Conservation (phyloP, 2,329 filamentous ascomycete species). For the Coniella lustricola region DNA sequence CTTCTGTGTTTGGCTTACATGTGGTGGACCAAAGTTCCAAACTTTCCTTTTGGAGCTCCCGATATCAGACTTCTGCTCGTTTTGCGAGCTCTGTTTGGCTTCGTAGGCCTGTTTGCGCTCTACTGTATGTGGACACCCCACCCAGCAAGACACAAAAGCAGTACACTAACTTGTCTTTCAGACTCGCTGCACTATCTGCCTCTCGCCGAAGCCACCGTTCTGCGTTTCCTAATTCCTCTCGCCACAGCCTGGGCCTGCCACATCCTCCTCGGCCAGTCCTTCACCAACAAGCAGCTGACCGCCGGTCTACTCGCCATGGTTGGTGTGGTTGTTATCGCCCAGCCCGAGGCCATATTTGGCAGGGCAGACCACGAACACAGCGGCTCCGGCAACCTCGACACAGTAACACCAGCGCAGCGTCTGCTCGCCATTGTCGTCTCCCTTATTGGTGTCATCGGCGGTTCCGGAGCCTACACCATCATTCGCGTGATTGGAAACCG, state of each 20-base stretch:
- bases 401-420: slow-evolving; percentile 51
- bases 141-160: no score
- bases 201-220: slow-evolving; percentile 70
- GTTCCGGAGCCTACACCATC: slow-evolving; percentile 62
- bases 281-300: slow-evolving; percentile 62
- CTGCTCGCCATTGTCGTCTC: slow-evolving; percentile 58
- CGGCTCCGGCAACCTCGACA: slow-evolving; percentile 22
- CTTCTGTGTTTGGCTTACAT: slow-evolving; percentile 10
- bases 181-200: slow-evolving; percentile 57
- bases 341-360: slow-evolving; percentile 53
- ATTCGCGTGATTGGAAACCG: slow-evolving; percentile 70
- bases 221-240: slow-evolving; percentile 71
- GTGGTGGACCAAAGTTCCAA: slow-evolving; percentile 12
- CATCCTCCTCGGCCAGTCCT: slow-evolving; percentile 58
- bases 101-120: slow-evolving; percentile 12
- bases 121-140: slow-evolving; percentile 6
- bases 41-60: slow-evolving; percentile 13
- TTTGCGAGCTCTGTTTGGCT: slow-evolving; percentile 12
- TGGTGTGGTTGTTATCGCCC: slow-evolving; percentile 70
- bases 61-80: slow-evolving; percentile 13
- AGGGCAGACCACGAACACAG: slow-evolving; percentile 14
- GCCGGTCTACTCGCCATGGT: slow-evolving; percentile 62
- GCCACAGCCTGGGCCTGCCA: slow-evolving; percentile 60
- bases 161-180: slow-evolving; percentile 20
- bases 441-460: slow-evolving; percentile 62